Conservation (phyloP, 345 rosid species). For the Syzygium oleosum region DNA sequence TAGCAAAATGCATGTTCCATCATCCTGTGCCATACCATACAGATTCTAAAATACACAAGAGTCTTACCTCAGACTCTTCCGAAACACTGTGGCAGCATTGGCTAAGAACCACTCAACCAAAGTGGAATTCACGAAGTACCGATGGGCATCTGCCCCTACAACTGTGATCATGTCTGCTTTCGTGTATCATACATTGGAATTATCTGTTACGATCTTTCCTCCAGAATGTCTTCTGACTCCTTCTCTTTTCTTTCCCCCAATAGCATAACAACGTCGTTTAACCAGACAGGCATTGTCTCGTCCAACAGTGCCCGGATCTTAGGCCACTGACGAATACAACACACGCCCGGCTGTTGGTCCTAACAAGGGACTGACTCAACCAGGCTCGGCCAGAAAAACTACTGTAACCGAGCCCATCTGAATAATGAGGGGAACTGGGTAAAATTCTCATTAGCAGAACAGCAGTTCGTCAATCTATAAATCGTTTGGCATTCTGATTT, state of each 20-base stretch:
- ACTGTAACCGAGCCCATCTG: background rate
- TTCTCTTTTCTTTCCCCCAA: background rate
- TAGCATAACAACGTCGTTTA: background rate
- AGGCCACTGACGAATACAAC: background rate
- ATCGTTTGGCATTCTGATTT: background rate
- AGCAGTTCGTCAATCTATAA: background rate
- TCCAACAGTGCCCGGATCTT: background rate
- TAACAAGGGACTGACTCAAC: background rate
- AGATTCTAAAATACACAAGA: background rate
- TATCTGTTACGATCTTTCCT: background rate
- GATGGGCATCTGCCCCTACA: background rate
- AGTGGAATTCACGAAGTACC: background rate
- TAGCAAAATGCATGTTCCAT: background rate
- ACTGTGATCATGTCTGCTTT: background rate
- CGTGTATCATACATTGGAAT: background rate
- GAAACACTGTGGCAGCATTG: background rate
- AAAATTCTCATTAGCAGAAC: background rate
- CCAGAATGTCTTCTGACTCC: background rate
- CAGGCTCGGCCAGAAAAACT: background rate
- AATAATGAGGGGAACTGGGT: background rate
- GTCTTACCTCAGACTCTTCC: background rate
- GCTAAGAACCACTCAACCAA: background rate
- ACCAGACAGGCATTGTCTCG: background rate
- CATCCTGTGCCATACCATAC: background rate
- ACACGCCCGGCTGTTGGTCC: background rate